phyloP scores from a whole-genome alignment of 225 moss, liverwort and hornwort genomes.

The Bryum argenteum region DNA sequence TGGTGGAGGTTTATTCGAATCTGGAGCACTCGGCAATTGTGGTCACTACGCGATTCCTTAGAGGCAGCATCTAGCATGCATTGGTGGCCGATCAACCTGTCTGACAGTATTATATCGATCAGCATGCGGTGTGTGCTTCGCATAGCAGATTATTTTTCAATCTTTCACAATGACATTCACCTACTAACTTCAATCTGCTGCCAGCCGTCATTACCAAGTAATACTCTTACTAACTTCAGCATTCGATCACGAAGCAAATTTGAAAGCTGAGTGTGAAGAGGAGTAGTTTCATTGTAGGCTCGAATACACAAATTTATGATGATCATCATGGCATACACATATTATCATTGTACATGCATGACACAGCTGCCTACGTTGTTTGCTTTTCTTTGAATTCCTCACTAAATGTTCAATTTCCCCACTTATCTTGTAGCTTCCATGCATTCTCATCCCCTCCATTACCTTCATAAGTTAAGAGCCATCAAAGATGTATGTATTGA shows the following conservation, averaged over 20 bases:
- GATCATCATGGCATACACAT: too few species aligned
- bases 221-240: background rate
- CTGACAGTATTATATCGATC: background rate
- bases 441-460: too few species aligned
- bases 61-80: background rate
- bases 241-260: background rate
- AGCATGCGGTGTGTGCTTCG: background rate
- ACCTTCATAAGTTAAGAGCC: too few species aligned
- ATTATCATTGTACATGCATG: too few species aligned
- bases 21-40: background rate
- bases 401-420: too few species aligned
- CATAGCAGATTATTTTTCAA: background rate
- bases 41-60: background rate
- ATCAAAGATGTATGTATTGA: too few species aligned
- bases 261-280: background rate
- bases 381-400: too few species aligned
- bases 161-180: background rate
- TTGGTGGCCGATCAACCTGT: background rate
- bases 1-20: background rate
- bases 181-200: background rate
- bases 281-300: background rate
- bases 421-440: too few species aligned
- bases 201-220: background rate
- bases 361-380: too few species aligned
- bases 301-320: background rate